Percentiles rank a stretch among this genome's conserved stretches.
phyloP scores from a whole-genome alignment of 768 basidiomycete species.

The Crucibulum laeve region DNA sequence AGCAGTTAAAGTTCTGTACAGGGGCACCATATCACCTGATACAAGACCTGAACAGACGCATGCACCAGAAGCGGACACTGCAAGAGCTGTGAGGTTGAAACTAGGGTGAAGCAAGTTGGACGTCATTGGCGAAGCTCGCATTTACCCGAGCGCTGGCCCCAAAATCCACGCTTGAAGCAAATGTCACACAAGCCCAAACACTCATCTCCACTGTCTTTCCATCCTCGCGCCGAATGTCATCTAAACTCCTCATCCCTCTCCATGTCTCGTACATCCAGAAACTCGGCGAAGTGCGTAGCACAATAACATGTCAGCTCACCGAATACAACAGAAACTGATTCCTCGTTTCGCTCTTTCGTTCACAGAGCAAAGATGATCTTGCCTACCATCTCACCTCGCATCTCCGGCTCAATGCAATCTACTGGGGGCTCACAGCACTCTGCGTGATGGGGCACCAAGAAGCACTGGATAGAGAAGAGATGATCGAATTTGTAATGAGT shows the following conservation, averaged over 20 bases:
- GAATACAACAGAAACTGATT: background rate
- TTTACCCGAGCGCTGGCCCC: too few relatives aligned
- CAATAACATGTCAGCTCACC: background rate
- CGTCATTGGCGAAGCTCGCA: too few relatives aligned
- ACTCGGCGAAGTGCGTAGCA: conserved; percentile 54
- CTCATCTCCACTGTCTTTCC: too few relatives aligned
- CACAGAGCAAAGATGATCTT: conserved; percentile 78
- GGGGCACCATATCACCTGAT: too few relatives aligned
- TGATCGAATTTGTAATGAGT: conserved; percentile 85
- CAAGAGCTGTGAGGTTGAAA: too few relatives aligned
- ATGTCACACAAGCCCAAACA: too few relatives aligned
- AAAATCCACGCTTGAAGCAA: too few relatives aligned
- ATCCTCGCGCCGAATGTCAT: too few relatives aligned
- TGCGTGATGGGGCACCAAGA: conserved; percentile 75
- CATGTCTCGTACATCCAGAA: conserved; percentile 77
- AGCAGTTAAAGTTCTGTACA: too few relatives aligned
- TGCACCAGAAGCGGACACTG: too few relatives aligned
- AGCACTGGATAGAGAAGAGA: conserved; percentile 77
- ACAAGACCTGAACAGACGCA: too few relatives aligned
- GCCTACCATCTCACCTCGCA: conserved; percentile 90
- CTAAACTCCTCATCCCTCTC: conserved; percentile 43
- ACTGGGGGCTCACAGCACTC: conserved; percentile 92
- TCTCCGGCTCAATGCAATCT: conserved; percentile 91
- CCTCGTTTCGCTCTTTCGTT: background rate
- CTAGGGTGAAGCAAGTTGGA: too few relatives aligned